Percentiles rank a stretch among this genome's conserved stretches.
Evolutionary conservation across 2,329 filamentous ascomycete species (phyloP).

Genomic region (Diaporthe batatas): DNA sequence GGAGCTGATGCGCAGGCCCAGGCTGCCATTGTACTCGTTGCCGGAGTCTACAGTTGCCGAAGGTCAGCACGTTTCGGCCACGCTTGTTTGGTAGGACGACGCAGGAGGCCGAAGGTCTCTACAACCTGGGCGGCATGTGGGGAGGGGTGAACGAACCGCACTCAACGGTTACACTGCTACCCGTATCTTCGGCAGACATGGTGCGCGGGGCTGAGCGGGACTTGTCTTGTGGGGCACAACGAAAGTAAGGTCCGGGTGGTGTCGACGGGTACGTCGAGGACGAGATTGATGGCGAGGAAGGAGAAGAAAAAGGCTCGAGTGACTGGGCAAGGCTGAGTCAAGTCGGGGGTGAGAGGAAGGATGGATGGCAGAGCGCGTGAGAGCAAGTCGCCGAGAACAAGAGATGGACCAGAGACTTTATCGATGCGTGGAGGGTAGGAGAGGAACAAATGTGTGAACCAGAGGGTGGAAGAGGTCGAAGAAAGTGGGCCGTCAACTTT

Average conservation of each 20-base stretch:
- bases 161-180: conserved; percentile 32
- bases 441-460: neutral
- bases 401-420: conserved; percentile 12
- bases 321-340: neutral
- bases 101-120: conserved; percentile 17
- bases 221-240: neutral
- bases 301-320: neutral
- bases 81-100: conserved; percentile 15
- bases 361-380: neutral
- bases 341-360: neutral
- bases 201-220: neutral
- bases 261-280: neutral
- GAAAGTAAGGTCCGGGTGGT: neutral
- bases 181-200: conserved; percentile 38
- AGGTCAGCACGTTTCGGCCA: conserved; percentile 11
- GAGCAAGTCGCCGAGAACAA: neutral
- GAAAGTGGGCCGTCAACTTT: conserved; percentile 14
- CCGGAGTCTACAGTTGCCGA: conserved; percentile 25
- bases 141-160: conserved; percentile 27
- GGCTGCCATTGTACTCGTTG: conserved; percentile 40
- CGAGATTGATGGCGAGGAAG: neutral
- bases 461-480: neutral
- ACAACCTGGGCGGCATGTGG: neutral
- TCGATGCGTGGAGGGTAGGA: conserved; percentile 3
- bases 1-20: conserved; percentile 81